Conservation (phyloP, 192 early-diverging fungal species). For the Powellomyces hirtus region DNA sequence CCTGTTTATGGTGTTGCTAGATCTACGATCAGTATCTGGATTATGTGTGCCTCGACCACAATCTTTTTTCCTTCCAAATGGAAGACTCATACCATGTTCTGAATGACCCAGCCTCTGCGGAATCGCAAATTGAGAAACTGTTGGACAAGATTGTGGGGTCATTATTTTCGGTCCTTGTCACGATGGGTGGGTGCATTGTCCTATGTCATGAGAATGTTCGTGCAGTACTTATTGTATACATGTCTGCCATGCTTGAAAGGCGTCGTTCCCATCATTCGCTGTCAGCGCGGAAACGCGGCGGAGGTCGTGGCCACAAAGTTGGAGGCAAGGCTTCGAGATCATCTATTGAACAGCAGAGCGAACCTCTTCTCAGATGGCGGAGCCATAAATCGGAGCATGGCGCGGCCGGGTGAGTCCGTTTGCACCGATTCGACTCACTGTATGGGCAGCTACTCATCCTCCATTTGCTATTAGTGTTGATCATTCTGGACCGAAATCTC, state of each 20-base stretch:
- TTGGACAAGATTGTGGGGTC: constrained; percentile 76
- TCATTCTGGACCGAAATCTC: constrained; percentile 88
- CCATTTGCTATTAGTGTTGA: constrained; percentile 55
- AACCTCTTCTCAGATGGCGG: constrained; percentile 69
- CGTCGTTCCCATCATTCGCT: constrained; percentile 87
- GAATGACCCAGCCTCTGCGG: constrained; percentile 80
- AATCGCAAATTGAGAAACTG: constrained; percentile 75
- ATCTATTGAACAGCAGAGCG: constrained; percentile 82
- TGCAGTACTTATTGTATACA: constrained; percentile 56
- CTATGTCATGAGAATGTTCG: too few species aligned
- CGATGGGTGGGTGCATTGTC: too few species aligned
- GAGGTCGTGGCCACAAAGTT: constrained; percentile 91
- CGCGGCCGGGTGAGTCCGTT: constrained; percentile 55
- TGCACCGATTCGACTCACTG: too few species aligned
- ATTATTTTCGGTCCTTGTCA: constrained; percentile 89
- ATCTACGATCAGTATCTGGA: constrained; percentile 97
- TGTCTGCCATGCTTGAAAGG: too few species aligned
- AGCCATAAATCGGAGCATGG: neutral
- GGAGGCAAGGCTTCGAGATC: constrained; percentile 86
- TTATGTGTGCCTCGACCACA: constrained; percentile 85
- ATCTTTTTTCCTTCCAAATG: constrained; percentile 91
- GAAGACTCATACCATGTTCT: constrained; percentile 74
- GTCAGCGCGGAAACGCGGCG: constrained; percentile 86
- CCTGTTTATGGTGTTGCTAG: too few species aligned
- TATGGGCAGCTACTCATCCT: neutral